Evolutionary conservation across 345 rosid species (phyloP), one percentile per base, ranked within the genome.

Genomic region (Aethionema arabicum): DNA sequence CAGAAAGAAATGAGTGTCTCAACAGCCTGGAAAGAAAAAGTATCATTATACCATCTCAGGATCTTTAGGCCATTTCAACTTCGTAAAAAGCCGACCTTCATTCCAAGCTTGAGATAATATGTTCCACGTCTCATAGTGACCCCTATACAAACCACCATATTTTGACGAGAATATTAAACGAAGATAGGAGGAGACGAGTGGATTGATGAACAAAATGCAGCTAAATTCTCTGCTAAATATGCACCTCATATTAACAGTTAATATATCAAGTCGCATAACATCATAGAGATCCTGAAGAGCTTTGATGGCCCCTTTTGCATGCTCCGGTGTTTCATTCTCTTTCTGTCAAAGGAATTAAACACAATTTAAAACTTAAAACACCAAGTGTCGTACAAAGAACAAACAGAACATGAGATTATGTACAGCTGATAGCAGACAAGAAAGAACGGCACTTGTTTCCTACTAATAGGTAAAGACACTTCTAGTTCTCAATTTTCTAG

Each of bases 221-320:
- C 52, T 53, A 72, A 30, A 54, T n/a, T 12, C 62, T 55, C n/a
- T 46, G 53, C 42, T 55, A 62, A 56, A 47, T 32, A 32, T 65
- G 62, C 49, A 92, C 98, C 97, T 87, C 96, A 81, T 74, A 76
- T 85, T 62, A 43, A 87, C 38, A 44, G 85, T 62, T 70, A 90
- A 84, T 63, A 93, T 82, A 76, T 93, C 99, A 67, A 69, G 77
- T 33, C 60, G 87, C 76, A 93, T 82, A 76, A 93, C 97, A 85
- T 93, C 99, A 52, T 90, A 87, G 52, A 93, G 87, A 87, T 93
- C 97, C 59, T 79, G 99, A 77, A 90, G 88, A 77, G 99, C 95
- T 75, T 90, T 72, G 61, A 93, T 61, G 4, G 97, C 97, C 55
- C 97, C 99, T 63, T 82, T 82, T 63, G 78, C 78, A 67, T 74